A percentile compares a stretch with the other conserved stretches of the same genome.
Conservation (phyloP, 1,284 basidiomycete genomes). For the Takashimella koratensis region DNA sequence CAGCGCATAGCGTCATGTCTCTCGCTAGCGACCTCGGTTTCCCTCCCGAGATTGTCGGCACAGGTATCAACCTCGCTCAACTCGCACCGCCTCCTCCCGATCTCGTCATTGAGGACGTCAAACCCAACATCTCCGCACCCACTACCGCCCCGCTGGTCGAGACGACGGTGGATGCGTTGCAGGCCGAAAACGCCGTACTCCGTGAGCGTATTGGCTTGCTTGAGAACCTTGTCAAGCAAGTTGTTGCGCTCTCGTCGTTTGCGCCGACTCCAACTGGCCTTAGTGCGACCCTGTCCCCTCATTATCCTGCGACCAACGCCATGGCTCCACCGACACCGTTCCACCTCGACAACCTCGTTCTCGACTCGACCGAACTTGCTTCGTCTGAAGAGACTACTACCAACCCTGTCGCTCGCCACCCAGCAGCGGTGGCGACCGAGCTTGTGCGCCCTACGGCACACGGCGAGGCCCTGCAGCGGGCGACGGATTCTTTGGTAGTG, state of each 20-base stretch:
- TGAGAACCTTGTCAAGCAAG: conserved; percentile 44
- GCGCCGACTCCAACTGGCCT: conserved; percentile 8
- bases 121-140: conserved; percentile 19
- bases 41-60: conserved; percentile 32
- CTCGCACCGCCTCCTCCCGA: conserved; percentile 39
- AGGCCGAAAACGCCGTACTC: conserved; percentile 34
- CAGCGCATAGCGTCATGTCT: conserved; percentile 32
- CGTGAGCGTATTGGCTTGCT: conserved; percentile 35
- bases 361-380: not conserved
- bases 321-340: not conserved
- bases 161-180: conserved; percentile 9
- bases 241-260: conserved; percentile 31
- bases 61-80: conserved; percentile 38
- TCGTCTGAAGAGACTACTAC: not conserved
- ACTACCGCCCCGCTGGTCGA: conserved; percentile 1
- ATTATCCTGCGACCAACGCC: conserved; percentile 16
- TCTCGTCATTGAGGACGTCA: conserved; percentile 28
- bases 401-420: conserved; percentile 18
- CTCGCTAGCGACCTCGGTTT: conserved; percentile 36
- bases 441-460: conserved; percentile 4
- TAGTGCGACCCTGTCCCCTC: conserved; percentile 29
- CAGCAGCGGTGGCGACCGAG: conserved; percentile 47
- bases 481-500: conserved; percentile 35
- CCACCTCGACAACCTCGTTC: not conserved
- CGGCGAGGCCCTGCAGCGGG: conserved; percentile 47